A percentile compares a stretch with the other conserved stretches of the same genome.
These are phyloP conservation scores for Gentiana dahurica DNA, from an alignment of 257 asterid genomes.

Conservation along the genomic window DNA sequence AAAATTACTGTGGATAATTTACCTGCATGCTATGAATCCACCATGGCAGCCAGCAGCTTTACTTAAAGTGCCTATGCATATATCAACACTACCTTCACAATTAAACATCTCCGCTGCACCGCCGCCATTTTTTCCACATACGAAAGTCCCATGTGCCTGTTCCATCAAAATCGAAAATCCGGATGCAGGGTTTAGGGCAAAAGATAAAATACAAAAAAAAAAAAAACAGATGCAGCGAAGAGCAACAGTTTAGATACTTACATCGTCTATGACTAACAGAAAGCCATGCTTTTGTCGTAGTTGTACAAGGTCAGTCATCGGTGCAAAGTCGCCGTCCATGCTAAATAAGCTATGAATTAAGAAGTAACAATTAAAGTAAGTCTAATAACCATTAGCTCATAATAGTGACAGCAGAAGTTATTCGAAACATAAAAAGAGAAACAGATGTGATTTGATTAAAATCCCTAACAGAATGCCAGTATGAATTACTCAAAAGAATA, in stretches of 20 bases:
- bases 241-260: slow-evolving; percentile 29
- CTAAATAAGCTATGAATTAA: slow-evolving; percentile 64
- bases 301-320: slow-evolving; percentile 67
- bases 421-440: no score
- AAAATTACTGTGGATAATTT: background rate
- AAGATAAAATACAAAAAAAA: background rate
- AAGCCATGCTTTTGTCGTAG: slow-evolving; percentile 88
- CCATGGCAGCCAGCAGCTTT: slow-evolving; percentile 99
- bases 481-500: no score
- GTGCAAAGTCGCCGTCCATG: slow-evolving; percentile 99
- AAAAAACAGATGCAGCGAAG: no score
- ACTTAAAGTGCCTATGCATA: slow-evolving; percentile 87
- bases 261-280: slow-evolving; percentile 93
- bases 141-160: slow-evolving; percentile 96
- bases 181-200: background rate
- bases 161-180: background rate
- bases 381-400: background rate
- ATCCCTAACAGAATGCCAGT: no score
- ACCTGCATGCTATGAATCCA: slow-evolving; percentile 99
- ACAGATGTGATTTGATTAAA: no score
- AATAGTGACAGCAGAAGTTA: no score
- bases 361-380: slow-evolving; percentile 6
- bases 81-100: slow-evolving; percentile 75
- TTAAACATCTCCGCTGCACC: slow-evolving; percentile 85
- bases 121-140: slow-evolving; percentile 85